Evolutionary conservation across 2,329 filamentous ascomycete species (phyloP).

Genomic region (Phyllosticta citrichinensis): DNA sequence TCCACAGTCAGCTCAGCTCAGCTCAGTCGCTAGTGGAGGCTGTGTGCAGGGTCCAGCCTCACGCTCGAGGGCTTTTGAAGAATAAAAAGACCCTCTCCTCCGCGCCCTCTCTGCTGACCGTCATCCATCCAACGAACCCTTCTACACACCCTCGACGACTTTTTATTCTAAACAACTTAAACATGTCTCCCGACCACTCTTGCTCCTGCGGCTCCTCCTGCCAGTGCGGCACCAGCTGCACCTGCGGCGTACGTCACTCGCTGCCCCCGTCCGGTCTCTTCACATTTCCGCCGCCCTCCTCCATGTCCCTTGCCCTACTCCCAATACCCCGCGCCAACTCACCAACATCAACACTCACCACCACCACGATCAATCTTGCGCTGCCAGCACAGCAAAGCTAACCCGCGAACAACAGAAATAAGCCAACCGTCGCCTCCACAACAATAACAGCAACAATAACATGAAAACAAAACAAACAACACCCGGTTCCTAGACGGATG

Average conservation of each 20-base stretch:
- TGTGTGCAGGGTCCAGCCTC: neutral
- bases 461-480: neutral
- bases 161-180: neutral
- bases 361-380: neutral
- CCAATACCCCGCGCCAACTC: neutral
- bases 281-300: neutral
- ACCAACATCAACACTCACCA: neutral
- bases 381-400: neutral
- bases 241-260: conserved; percentile 17
- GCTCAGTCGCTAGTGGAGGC: neutral
- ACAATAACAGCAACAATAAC: neutral
- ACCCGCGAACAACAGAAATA: neutral
- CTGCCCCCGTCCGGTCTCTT: too few species aligned
- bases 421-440: neutral
- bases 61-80: neutral
- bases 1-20: neutral
- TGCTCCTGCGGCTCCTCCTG: conserved; percentile 16
- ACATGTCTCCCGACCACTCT: conserved; percentile 11
- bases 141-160: neutral
- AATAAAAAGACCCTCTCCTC: neutral
- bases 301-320: neutral
- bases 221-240: conserved; percentile 14
- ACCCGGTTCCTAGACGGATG: neutral
- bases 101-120: neutral
- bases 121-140: neutral